Percentiles rank a stretch among this genome's conserved stretches.
These are phyloP conservation scores for Pichia sporocuriosa DNA, from an alignment of 805 yeast species.

Conservation along the genomic window DNA sequence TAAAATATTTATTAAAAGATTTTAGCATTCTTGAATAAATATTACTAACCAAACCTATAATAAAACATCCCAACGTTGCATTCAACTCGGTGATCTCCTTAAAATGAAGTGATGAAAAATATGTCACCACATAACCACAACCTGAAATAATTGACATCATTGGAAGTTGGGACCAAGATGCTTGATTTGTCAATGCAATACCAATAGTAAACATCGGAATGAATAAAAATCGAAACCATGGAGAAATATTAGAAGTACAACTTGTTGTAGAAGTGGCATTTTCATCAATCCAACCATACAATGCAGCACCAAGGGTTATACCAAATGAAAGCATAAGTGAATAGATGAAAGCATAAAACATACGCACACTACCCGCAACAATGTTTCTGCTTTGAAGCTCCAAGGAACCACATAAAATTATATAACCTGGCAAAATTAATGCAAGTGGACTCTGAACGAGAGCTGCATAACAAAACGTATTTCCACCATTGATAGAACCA, in stretches of 20 bases:
- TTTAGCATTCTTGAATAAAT: slow-evolving; percentile 79
- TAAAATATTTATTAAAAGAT: slow-evolving; percentile 37
- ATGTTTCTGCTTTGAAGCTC: slow-evolving; percentile 85
- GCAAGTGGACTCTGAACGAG: slow-evolving; percentile 88
- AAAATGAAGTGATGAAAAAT: slow-evolving; percentile 71
- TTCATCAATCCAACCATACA: slow-evolving; percentile 92
- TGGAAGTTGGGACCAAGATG: slow-evolving; percentile 74
- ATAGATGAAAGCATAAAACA: slow-evolving; percentile 94
- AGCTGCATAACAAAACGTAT: slow-evolving; percentile 77
- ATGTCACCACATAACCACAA: slow-evolving; percentile 75
- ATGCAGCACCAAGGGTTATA: slow-evolving; percentile 85
- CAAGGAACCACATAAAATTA: slow-evolving; percentile 84
- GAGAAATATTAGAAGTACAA: slow-evolving; percentile 50
- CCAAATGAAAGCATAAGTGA: slow-evolving; percentile 90
- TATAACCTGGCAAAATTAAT: slow-evolving; percentile 87
- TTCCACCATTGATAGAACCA: slow-evolving; percentile 66
- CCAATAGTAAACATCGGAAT: slow-evolving; percentile 67
- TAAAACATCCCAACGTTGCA: slow-evolving; percentile 84
- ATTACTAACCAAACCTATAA: slow-evolving; percentile 83
- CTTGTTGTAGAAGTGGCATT: slow-evolving; percentile 58
- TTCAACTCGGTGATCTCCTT: slow-evolving; percentile 63
- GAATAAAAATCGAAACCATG: slow-evolving; percentile 58
- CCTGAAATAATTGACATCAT: slow-evolving; percentile 74
- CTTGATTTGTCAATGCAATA: slow-evolving; percentile 75
- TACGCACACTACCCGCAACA: slow-evolving; percentile 91